Evolutionary conservation across 2,329 filamentous ascomycete genomes (phyloP), one percentile per base, ranked within the genome.

Genomic region (Stagonosporopsis chrysanthemi): DNA sequence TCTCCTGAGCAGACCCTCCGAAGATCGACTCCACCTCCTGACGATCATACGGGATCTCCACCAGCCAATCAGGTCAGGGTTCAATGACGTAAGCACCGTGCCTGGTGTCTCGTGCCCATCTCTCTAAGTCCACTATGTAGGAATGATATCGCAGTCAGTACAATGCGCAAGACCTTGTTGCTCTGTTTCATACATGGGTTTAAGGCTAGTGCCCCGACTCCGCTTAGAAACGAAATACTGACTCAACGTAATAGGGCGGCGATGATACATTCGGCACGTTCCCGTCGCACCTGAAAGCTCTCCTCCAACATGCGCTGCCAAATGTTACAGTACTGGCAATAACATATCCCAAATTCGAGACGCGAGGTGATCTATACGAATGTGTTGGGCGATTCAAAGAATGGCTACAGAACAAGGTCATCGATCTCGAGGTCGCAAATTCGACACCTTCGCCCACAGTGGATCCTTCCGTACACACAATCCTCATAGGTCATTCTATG

Each of bases 391-490:
- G 86, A 26, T 93, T 95, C 77, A 86, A 88, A 63, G 88, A 90
- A 78, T 95, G 91, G 89, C 86, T 98, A 15, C 87, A 93, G 64
- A 89, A 97, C 73, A 91, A 91, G 68, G 91, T 98, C 67, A 97
- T 98, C 68, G 95, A 98, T 75, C 82, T 97, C 69, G 94, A 99
- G 78, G 93, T 97, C 55, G 87, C 84, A 26, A 90, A 90, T 65
- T 83, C 84, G 42, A 94, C 92, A 0, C 86, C 90, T 1, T 93
- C 90, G 5, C 93, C 93, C 0, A 96, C 91, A 0, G 84, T 96
- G 62, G 91, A 96, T 60, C 92, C 92, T 5, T 92, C 89, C 0
- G 91, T 97, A 19, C 88, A 88, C 69, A 89, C 90, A 26, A 84
- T 97, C 43, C 84, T 97, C 15, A 81, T 96, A 55, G 93, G 93